phyloP scores from a whole-genome alignment of 768 basidiomycete genomes.

The Lyophyllum decastes region DNA sequence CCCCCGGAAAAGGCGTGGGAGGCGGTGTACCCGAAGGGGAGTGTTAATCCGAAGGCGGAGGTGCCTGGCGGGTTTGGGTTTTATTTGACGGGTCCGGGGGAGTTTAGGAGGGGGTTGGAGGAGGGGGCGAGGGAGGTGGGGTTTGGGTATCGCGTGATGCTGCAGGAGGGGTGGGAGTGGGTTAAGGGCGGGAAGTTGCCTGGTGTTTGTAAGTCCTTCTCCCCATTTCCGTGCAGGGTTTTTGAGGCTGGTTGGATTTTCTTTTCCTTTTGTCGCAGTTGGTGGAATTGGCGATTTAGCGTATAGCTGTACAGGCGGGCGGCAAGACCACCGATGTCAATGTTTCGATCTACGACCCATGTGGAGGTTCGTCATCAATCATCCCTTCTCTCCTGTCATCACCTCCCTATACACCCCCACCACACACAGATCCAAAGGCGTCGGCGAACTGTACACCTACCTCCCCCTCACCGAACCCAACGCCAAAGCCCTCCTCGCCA shows the following conservation, averaged over 20 bases:
- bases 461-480: slow-evolving; percentile 55
- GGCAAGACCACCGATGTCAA: slow-evolving; percentile 58
- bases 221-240: too few relatives aligned
- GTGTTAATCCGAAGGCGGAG: slow-evolving; percentile 54
- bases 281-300: slow-evolving; percentile 59
- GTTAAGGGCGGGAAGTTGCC: slow-evolving; percentile 78
- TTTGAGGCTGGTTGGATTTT: neutral
- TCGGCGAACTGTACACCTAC: slow-evolving; percentile 73
- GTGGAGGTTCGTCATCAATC: slow-evolving; percentile 60
- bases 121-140: slow-evolving; percentile 52
- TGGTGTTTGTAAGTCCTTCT: slow-evolving; percentile 55
- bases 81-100: slow-evolving; percentile 58
- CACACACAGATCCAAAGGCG: slow-evolving; percentile 42
- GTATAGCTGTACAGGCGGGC: slow-evolving; percentile 69
- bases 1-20: slow-evolving; percentile 52
- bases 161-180: slow-evolving; percentile 65
- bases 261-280: slow-evolving; percentile 31
- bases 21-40: slow-evolving; percentile 59
- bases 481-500: slow-evolving; percentile 39
- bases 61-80: slow-evolving; percentile 71
- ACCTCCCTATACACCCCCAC: neutral
- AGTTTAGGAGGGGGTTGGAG: slow-evolving; percentile 38
- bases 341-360: slow-evolving; percentile 74
- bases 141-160: slow-evolving; percentile 67
- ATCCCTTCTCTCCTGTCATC: neutral